Base-by-base conservation (phyloP, 208 protist species). In the Wallacemonas sp. region DNA sequence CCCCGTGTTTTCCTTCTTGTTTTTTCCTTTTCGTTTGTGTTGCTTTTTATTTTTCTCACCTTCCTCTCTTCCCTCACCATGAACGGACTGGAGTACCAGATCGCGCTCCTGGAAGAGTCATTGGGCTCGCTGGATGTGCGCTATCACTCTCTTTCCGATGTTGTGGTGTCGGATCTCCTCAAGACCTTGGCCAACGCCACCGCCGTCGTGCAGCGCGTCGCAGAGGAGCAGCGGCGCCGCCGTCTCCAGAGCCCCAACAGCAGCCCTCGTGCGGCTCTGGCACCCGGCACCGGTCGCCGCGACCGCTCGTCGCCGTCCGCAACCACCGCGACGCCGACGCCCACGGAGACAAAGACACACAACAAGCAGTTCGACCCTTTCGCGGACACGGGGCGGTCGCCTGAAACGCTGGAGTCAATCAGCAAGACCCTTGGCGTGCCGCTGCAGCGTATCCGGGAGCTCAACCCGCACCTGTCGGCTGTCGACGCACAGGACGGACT, bases 381-480 rank as follows among this genome's bases (percentile, higher is more conserved):
- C 46, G n/a, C 8, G 8, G 46, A 54, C 27, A 5, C 46, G 9
- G 8, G 5, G 4, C 5, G 46, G 9, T n/a, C 13, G 19, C 12
- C 46, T 13, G 46, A 45, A 12, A 32, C 41, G 9, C 19, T 62
- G 10, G 38, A 32, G 3, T 36, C 66, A 19, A 36, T 68, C 34
- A 44, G 34, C 33, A 52, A 37, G 19, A 19, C 41, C 5, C 63
- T 62, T 2, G 39, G 26, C 27, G 34, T 46, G 3, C 38, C 53
- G 5, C 15, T 38, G 34, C 64, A 48, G 5, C 64, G 38, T 32
- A 55, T 54, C 12, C 83, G 79, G 22, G 39, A 19, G 12, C 68
- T 76, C 48, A 90, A 90, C 60, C 79, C 83, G 33, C 79, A 90
- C 26, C 45, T 90, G 27, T 59, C 76, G 0, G 17, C 30, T 6